A percentile compares a stretch with the other conserved stretches of the same genome.
Conservation (phyloP, 2,329 filamentous ascomycete species). For the Aspergillus tubingensis region DNA sequence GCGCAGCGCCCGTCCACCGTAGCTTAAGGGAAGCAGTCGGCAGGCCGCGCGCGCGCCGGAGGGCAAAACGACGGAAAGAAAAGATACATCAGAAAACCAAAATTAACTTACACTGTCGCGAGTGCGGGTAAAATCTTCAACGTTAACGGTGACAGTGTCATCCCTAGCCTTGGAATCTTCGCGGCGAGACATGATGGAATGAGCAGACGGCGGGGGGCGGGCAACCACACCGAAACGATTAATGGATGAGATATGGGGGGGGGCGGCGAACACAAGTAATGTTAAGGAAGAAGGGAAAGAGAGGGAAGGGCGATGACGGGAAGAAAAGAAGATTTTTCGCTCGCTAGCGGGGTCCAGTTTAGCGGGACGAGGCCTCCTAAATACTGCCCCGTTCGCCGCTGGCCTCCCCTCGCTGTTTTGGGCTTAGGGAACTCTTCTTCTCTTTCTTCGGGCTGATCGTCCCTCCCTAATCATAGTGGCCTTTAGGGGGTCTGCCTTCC, state of each 20-base stretch:
- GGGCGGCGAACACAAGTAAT: constrained; percentile 10
- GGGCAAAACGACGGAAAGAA: neutral
- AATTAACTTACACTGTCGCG: constrained; percentile 72
- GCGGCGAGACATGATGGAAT: constrained; percentile 50
- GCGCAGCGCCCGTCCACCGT: constrained; percentile 6
- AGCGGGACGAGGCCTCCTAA: constrained; percentile 22
- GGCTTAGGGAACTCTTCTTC: constrained; percentile 16
- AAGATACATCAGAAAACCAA: constrained; percentile 18
- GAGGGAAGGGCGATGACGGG: constrained; percentile 19
- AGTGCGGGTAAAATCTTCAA: constrained; percentile 76
- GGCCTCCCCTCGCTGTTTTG: constrained; percentile 20
- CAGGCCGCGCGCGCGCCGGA: neutral
- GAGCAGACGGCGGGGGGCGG: constrained; percentile 34
- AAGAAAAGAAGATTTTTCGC: constrained; percentile 23
- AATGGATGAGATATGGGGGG: constrained; percentile 49
- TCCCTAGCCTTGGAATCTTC: constrained; percentile 39
- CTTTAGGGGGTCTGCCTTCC: neutral
- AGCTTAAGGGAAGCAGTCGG: constrained; percentile 7
- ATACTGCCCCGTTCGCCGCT: constrained; percentile 15
- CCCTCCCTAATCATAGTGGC: neutral
- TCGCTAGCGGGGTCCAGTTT: constrained; percentile 24
- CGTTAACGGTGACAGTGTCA: constrained; percentile 50
- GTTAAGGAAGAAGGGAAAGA: constrained; percentile 9
- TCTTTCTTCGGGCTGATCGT: neutral
- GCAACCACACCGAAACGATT: neutral